A percentile compares a stretch with the other conserved stretches of the same genome.
Conservation (phyloP, 305 asterid species). For the Fraxinus albicans region DNA sequence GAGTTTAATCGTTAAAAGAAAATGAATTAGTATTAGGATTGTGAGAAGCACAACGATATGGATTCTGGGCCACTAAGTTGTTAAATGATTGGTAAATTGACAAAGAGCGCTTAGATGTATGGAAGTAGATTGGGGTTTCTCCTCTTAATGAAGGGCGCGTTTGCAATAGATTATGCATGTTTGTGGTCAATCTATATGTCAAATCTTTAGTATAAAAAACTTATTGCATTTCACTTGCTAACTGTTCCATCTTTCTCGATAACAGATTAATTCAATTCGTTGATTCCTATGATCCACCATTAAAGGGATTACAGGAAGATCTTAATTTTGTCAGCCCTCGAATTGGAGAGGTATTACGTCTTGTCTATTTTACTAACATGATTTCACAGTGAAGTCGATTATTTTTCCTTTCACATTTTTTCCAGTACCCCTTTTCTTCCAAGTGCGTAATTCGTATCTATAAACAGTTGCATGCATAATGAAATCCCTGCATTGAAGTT, state of each 20-base stretch:
- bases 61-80: background rate
- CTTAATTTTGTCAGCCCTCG: constrained; percentile 99
- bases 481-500: constrained; percentile 1
- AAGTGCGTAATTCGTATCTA: background rate
- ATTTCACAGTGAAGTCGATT: constrained; percentile 12
- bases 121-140: background rate
- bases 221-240: constrained; percentile 26
- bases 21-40: background rate
- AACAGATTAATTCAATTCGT: constrained; percentile 86
- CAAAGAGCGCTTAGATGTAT: constrained; percentile 3
- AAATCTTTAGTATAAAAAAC: constrained; percentile 1
- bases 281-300: constrained; percentile 95
- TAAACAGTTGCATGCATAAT: constrained; percentile 10
- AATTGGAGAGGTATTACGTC: constrained; percentile 84
- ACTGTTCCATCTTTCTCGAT: constrained; percentile 28
- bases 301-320: constrained; percentile 99
- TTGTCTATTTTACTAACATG: constrained; percentile 20
- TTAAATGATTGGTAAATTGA: background rate
- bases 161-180: constrained; percentile 4
- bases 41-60: constrained; percentile 15
- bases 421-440: constrained; percentile 10
- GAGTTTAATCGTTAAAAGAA: constrained; percentile 1
- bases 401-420: constrained; percentile 12
- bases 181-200: background rate
- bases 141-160: background rate